A percentile compares a stretch with the other conserved stretches of the same genome.
phyloP scores from a whole-genome alignment of 768 basidiomycete genomes.

The Gymnopilus dilepis region DNA sequence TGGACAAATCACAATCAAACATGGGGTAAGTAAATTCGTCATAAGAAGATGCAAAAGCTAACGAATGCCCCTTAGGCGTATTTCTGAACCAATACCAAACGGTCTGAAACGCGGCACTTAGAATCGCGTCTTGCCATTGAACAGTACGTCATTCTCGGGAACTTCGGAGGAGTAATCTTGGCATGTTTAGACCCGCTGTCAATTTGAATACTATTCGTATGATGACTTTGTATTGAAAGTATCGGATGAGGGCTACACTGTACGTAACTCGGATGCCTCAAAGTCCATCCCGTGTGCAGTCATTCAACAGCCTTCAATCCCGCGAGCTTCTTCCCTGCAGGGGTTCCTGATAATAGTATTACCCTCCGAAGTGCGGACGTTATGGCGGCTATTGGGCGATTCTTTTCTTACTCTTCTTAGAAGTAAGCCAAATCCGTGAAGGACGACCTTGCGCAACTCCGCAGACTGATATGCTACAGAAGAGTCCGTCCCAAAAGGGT shows the following conservation, averaged over 20 bases:
- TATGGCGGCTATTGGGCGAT: conserved; percentile 1
- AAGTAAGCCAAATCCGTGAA: too few relatives aligned
- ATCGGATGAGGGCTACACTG: not conserved
- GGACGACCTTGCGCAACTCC: too few relatives aligned
- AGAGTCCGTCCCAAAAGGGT: too few relatives aligned
- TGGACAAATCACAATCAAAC: conserved; percentile 37
- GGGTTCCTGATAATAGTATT: not conserved
- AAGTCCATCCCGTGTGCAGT: not conserved
- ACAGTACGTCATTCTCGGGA: not conserved
- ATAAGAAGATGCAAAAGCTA: not conserved
- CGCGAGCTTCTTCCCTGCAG: not conserved
- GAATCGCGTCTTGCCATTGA: not conserved
- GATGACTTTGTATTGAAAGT: not conserved
- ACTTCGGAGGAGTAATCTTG: not conserved
- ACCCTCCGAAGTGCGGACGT: not conserved
- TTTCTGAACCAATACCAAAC: conserved; percentile 35
- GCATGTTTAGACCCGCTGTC: conserved; percentile 1
- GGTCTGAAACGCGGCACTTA: conserved; percentile 4
- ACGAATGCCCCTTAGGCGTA: conserved; percentile 21
- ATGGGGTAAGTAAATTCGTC: conserved; percentile 28
- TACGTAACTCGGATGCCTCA: not conserved
- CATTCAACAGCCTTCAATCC: not conserved
- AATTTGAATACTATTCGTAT: not conserved
- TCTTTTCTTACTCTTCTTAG: not conserved
- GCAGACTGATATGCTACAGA: too few relatives aligned